A percentile compares a stretch with the other conserved stretches of the same genome.
Evolutionary conservation across 2,329 filamentous ascomycete species (phyloP).

Genomic region (Ambrosiella beaveri): DNA sequence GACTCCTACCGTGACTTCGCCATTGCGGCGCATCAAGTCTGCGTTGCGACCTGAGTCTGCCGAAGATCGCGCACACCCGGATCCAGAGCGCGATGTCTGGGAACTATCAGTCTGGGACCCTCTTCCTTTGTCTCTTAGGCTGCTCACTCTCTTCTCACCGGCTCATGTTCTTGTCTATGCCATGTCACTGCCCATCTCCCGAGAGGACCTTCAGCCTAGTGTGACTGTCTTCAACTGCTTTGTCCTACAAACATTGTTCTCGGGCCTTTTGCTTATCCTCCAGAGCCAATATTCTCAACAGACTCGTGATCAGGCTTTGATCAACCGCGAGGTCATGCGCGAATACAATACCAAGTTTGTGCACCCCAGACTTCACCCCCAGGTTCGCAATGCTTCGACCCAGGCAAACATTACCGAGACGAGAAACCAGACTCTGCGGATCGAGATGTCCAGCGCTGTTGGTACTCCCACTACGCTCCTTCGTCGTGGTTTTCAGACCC

Average conservation of each 20-base stretch:
- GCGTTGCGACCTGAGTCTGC: slow-evolving; percentile 52
- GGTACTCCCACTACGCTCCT: slow-evolving; percentile 45
- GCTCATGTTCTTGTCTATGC: slow-evolving; percentile 84
- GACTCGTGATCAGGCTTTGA: slow-evolving; percentile 63
- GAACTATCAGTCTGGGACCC: slow-evolving; percentile 90
- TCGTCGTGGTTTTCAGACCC: slow-evolving; percentile 60
- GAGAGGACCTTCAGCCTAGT: slow-evolving; percentile 64
- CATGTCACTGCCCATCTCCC: slow-evolving; percentile 63
- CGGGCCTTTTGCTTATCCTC: slow-evolving; percentile 57
- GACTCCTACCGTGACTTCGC: slow-evolving; percentile 59
- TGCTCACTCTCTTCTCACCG: slow-evolving; percentile 86
- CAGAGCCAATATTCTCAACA: slow-evolving; percentile 65
- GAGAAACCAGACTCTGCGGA: slow-evolving; percentile 23
- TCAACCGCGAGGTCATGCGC: slow-evolving; percentile 81
- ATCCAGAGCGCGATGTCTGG: slow-evolving; percentile 77
- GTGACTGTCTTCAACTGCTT: slow-evolving; percentile 72
- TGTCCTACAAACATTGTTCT: slow-evolving; percentile 57
- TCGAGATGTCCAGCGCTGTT: slow-evolving; percentile 17
- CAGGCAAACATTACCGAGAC: slow-evolving; percentile 45
- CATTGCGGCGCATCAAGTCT: slow-evolving; percentile 55
- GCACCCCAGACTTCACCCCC: slow-evolving; percentile 68
- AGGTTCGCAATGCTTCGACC: slow-evolving; percentile 60
- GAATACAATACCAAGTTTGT: slow-evolving; percentile 97
- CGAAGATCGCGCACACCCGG: slow-evolving; percentile 70
- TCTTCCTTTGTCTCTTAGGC: slow-evolving; percentile 58